A percentile compares a stretch with the other conserved stretches of the same genome.
Conservation (phyloP, 176 grass and related monocot species). For the Microstegium vimineum region DNA sequence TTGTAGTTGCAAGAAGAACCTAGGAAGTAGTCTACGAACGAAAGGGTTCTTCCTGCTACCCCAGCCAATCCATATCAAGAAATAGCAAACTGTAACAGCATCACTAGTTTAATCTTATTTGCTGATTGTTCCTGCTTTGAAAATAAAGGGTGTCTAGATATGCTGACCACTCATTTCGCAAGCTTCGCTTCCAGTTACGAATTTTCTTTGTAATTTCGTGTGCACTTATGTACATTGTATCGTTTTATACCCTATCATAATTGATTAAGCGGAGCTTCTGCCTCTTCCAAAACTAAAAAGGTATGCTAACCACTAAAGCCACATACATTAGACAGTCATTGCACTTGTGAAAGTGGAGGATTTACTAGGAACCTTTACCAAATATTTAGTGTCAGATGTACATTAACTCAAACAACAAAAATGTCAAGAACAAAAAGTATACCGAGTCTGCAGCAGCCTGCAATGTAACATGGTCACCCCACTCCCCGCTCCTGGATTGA, state of each 20-base stretch:
- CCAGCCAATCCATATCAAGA: no score
- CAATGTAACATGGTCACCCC: constrained; percentile 96
- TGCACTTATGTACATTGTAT: not conserved
- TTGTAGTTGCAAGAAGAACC: no score
- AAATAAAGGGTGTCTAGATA: not conserved
- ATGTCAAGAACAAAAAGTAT: constrained; percentile 23
- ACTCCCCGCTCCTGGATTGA: constrained; percentile 70
- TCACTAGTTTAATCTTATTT: not conserved
- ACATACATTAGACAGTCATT: not conserved
- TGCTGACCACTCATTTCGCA: not conserved
- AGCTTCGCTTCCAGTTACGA: not conserved
- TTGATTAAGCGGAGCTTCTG: not conserved
- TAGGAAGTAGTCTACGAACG: no score
- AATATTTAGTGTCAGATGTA: not conserved
- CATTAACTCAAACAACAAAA: not conserved
- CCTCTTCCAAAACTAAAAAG: not conserved
- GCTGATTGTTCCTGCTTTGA: not conserved
- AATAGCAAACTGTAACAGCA: not conserved
- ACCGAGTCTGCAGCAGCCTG: constrained; percentile 96
- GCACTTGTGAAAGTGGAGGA: not conserved
- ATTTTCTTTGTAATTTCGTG: not conserved
- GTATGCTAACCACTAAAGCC: not conserved
- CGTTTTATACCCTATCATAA: not conserved
- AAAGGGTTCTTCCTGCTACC: no score
- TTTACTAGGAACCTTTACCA: not conserved